Conservation (phyloP, 345 rosid genomes). For the Lagerstroemia speciosa region DNA sequence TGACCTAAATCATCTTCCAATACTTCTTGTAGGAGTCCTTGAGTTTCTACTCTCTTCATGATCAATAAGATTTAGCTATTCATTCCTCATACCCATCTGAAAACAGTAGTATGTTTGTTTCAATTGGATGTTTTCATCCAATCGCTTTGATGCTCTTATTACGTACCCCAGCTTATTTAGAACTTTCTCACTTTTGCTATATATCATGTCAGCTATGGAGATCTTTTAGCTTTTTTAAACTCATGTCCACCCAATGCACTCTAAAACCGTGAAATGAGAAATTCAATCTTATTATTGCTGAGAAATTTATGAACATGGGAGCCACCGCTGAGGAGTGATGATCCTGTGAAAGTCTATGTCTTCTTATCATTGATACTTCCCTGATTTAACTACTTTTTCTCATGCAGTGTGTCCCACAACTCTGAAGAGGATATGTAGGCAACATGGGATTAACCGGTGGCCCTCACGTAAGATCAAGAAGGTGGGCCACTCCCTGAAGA, state of each 20-base stretch:
- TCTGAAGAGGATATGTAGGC: conserved; percentile 40
- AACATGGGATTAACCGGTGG: conserved; percentile 39
- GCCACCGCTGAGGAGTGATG: not conserved
- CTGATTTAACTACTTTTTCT: not conserved
- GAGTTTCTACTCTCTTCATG: not conserved
- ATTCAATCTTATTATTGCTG: not conserved
- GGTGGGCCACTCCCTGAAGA: conserved; percentile 31
- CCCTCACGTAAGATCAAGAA: conserved; percentile 42
- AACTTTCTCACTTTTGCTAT: not conserved
- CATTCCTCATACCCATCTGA: no score
- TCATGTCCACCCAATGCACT: no score
- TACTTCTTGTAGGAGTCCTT: not conserved
- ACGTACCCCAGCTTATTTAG: not conserved
- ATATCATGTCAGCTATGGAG: not conserved
- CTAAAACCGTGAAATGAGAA: not conserved
- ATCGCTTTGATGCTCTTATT: not conserved
- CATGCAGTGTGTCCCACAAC: conserved; percentile 38
- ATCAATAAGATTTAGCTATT: no score
- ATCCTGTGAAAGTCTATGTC: not conserved
- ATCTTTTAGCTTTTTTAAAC: no score
- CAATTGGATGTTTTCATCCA: no score
- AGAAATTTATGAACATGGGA: not conserved
- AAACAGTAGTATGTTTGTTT: no score
- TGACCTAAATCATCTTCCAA: no score
- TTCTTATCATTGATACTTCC: conserved; percentile 1